phyloP scores from a whole-genome alignment of 805 yeast species.

The Scheffersomyces coipomensis region DNA sequence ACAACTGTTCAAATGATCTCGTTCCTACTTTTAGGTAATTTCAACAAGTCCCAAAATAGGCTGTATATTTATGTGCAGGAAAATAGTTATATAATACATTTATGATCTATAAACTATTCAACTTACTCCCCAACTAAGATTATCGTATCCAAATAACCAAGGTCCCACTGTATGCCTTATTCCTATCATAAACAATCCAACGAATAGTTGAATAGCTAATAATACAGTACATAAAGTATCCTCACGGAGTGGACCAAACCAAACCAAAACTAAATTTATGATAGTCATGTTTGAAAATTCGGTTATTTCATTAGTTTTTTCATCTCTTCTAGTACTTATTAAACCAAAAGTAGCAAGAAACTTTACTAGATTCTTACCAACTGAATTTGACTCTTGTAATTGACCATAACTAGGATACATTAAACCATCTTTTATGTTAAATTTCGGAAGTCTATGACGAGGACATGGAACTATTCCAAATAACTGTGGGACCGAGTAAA shows the following conservation, averaged over 20 bases:
- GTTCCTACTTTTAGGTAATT: too few species aligned
- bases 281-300: conserved; percentile 81
- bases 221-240: conserved; percentile 66
- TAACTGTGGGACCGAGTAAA: conserved; percentile 90
- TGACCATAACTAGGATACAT: conserved; percentile 61
- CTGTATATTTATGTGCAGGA: not conserved
- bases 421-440: conserved; percentile 63
- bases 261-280: conserved; percentile 77
- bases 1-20: too few species aligned
- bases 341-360: conserved; percentile 51
- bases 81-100: not conserved
- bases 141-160: conserved; percentile 86
- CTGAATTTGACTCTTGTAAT: conserved; percentile 24
- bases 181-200: conserved; percentile 66
- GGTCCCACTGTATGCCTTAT: conserved; percentile 85
- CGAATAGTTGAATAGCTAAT: conserved; percentile 56
- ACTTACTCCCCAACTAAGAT: conserved; percentile 51
- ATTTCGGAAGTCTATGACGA: conserved; percentile 86
- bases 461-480: conserved; percentile 90
- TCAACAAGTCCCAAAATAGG: not conserved
- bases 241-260: conserved; percentile 90
- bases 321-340: conserved; percentile 33
- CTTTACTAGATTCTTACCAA: conserved; percentile 7
- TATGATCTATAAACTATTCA: conserved; percentile 16
- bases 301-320: conserved; percentile 19